Base-by-base conservation (phyloP, 192 early-diverging fungal genomes). In the Thoreauomyces humboldtii region DNA sequence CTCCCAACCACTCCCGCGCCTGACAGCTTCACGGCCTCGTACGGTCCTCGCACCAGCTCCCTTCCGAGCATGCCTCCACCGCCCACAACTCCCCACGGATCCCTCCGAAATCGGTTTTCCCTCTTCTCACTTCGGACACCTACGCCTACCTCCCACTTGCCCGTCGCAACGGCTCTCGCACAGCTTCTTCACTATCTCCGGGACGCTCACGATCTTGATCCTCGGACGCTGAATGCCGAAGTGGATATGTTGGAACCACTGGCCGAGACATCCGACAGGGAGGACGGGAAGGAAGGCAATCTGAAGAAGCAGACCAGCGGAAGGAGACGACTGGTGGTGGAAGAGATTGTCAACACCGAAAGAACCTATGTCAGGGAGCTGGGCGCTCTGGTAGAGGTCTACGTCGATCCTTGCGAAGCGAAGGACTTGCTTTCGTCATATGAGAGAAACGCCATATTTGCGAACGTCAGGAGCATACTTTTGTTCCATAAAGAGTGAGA, bases 341-440 rank as follows among this genome's bases (percentile, higher is more conserved):
- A 79, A 7, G 94, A 96, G 77, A 86, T 96, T 34, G 69, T 94
- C 25, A 78, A 84, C 48, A 93, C 94, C 1, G 94, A 96, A 75
- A 36, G 84, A 29, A 93, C 92, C 1, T 96, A 96, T 72, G 92
- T 96, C 7, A 79, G 89, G 38, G 86, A 89, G 29, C 70, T 96
- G 62, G 77, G 83, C 61, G 85, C 87, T 32, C 70, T 94, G 36
- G 77, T 91, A 7, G 86, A 86, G 35, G 65, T 90, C 9, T 90
- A 89, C 64, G 69, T 69, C 27, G 22, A 27, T 14, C 67, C 58
- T 36, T 62, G 61, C 17, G 67, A 69, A 28, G 68, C 68, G 42
- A 17, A 69, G 42, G 53, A 63, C 21, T 72, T 69, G 33, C 41
- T 77, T 15, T 59, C 7, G 22, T 34, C 52, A 4, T 22, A 52